A percentile compares a stretch with the other conserved stretches of the same genome.
Conservation (phyloP, 306 rosid species). For the Prunus fruticosa region DNA sequence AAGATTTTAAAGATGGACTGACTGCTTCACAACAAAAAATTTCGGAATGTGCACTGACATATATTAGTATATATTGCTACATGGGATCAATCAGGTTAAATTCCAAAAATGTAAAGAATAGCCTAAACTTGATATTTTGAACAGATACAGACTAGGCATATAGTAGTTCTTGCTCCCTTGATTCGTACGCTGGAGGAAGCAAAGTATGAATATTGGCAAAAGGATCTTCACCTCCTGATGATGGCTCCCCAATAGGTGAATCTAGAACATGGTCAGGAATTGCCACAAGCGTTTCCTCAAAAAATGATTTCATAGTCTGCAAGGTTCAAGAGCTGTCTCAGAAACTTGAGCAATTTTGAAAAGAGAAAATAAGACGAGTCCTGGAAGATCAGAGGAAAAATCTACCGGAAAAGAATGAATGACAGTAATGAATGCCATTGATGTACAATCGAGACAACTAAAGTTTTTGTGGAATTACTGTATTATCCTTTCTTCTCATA, state of each 20-base stretch:
- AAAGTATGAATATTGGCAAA: conserved; percentile 52
- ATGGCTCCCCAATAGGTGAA: conserved; percentile 48
- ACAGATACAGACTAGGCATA: conserved; percentile 42
- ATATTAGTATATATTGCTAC: neutral
- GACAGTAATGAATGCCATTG: neutral
- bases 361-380: neutral
- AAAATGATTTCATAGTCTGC: conserved; percentile 79
- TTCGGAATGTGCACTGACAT: neutral
- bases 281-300: conserved; percentile 80
- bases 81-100: conserved; percentile 1
- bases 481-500: too few species aligned
- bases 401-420: neutral
- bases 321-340: conserved; percentile 27
- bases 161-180: conserved; percentile 36
- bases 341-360: conserved; percentile 7
- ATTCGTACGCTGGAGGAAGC: conserved; percentile 65
- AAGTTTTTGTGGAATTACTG: too few species aligned
- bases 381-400: neutral
- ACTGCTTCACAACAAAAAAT: neutral
- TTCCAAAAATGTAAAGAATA: neutral
- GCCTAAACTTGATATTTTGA: neutral
- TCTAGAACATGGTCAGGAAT: conserved; percentile 84
- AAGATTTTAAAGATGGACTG: neutral
- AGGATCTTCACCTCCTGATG: conserved; percentile 49
- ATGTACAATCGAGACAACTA: neutral